A percentile compares a stretch with the other conserved stretches of the same genome.
Conservation (phyloP, 169 alveolate species). For the Plasmodium gaboni region DNA sequence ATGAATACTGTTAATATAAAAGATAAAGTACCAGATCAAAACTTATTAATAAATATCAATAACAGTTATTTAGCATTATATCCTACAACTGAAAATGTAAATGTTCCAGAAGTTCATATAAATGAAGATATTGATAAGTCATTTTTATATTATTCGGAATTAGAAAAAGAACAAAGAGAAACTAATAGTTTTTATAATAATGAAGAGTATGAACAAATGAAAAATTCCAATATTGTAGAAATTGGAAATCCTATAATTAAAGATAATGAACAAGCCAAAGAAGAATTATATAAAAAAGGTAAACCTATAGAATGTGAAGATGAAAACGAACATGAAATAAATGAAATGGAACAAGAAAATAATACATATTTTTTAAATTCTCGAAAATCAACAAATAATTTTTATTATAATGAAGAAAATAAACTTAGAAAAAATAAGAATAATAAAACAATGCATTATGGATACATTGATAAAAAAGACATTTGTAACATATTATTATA, state of each 20-base stretch:
- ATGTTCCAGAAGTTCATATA: conserved; percentile 30
- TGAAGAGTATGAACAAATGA: neutral
- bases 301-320: conserved; percentile 10
- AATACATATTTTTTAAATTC: conserved; percentile 17
- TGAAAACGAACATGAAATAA: conserved; percentile 11
- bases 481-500: conserved; percentile 56
- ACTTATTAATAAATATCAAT: conserved; percentile 57
- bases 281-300: conserved; percentile 8
- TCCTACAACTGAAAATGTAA: conserved; percentile 57
- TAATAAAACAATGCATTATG: conserved; percentile 15
- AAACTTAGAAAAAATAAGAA: conserved; percentile 5
- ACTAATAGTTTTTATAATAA: conserved; percentile 12
- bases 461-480: conserved; percentile 62
- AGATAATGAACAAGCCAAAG: conserved; percentile 1
- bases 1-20: conserved; percentile 18
- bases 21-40: conserved; percentile 38
- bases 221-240: neutral
- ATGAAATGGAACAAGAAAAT: conserved; percentile 11
- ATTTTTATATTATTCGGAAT: conserved; percentile 10
- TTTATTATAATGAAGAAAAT: conserved; percentile 6
- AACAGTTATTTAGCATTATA: conserved; percentile 51
- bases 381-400: conserved; percentile 11
- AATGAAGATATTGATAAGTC: conserved; percentile 36
- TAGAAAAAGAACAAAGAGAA: conserved; percentile 14
- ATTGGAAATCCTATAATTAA: neutral